These are phyloP conservation scores for Acarospora socialis DNA, from an alignment of 2,329 filamentous ascomycete genomes.

Conservation along the genomic window DNA sequence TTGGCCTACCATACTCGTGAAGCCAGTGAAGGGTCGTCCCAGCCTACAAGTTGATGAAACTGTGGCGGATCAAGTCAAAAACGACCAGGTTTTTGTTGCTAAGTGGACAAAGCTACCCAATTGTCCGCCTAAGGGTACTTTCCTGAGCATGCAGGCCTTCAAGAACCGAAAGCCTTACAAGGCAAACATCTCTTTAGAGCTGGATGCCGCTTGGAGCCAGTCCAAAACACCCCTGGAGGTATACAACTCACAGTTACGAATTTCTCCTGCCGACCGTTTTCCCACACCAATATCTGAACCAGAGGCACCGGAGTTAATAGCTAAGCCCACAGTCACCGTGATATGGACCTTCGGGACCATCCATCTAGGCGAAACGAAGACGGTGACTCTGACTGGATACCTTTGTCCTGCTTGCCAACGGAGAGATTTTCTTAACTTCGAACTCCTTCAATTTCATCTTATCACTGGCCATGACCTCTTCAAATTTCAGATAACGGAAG, in stretches of 20 bases:
- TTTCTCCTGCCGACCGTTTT: not conserved
- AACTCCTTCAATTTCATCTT: constrained; percentile 2
- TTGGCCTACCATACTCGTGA: not conserved
- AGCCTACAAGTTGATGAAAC: not conserved
- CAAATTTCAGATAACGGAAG: constrained; percentile 3
- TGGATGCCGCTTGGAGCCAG: not conserved
- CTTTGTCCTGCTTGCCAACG: not conserved
- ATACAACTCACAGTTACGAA: not conserved
- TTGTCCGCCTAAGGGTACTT: not conserved
- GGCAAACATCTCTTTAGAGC: not conserved
- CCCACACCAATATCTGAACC: not conserved
- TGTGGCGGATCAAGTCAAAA: no score
- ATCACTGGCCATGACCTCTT: constrained; percentile 8
- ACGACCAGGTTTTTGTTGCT: not conserved
- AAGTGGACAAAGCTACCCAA: not conserved
- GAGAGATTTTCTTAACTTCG: not conserved
- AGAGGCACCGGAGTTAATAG: no score
- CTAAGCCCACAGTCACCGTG: not conserved
- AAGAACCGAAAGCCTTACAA: not conserved
- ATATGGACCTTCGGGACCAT: not conserved
- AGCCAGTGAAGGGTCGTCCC: not conserved
- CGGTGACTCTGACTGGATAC: not conserved
- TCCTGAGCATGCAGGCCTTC: not conserved
- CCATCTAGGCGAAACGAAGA: not conserved
- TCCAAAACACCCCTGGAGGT: not conserved